Evolutionary conservation across 257 asterid species (phyloP), one percentile per base, ranked within the genome.

Genomic region (Solanum arcanum): DNA sequence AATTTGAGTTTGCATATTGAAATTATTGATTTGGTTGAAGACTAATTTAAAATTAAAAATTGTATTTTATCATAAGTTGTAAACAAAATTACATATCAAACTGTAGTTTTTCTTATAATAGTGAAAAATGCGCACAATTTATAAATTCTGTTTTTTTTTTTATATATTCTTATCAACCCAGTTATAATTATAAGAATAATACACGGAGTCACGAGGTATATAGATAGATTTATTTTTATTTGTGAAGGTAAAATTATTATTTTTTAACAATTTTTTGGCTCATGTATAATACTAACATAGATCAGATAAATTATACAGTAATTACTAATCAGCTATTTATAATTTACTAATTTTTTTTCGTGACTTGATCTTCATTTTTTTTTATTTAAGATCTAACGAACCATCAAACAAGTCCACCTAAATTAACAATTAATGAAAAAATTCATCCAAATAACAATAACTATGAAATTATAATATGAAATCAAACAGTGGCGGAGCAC

Each of bases 131-230:
- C 20, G 6, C 1, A 66, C 0, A 66, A 14, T 69, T 14, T 3
- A 18, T 29, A 29, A 69, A 3, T 31, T 14, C 12, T 15, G 7
- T 15, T 7, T 29, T 68, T 64, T 16, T 49, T 5, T 4, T 1
- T 69, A 69, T 69, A 8, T 15, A 31, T 7, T 14, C 41, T 69
- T 69, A 69, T 7, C 12, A 69, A 14, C 3, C 2, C 9, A 64
- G 16, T 8, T 35, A 35, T 35, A 35, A 35, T 35, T 35, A 35
- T 35, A 35, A 35, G 39, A 35, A 35, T 1, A 64, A 13, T 14
- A 64, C 7, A 2, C 9, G 0, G 16, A 64, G 29, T 3, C 3
- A 0, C 5, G 1, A 27, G 16, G 18, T 25, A 14, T 12, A 8
- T n/a, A n/a, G 2, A 8, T 2, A n/a, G 8, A 6, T 4, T 64